Evolutionary conservation across 305 asterid genomes (phyloP), one percentile per base, ranked within the genome.

Genomic region (Rubia occidens): DNA sequence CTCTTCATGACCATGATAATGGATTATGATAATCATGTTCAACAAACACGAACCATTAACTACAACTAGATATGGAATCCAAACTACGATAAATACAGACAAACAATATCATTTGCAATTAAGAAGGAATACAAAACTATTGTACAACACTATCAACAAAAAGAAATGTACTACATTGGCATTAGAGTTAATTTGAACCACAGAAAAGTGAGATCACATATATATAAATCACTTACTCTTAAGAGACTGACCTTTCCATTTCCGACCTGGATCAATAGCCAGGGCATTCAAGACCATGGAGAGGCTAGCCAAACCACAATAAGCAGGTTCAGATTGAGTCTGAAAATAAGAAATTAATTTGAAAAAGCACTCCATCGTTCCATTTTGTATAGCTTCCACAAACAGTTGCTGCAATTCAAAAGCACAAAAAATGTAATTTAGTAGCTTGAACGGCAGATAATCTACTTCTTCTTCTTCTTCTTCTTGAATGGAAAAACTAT

Each of bases 251-350:
- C 99, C 99, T 87, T 94, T 94, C 99, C 99, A 94, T 77, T 88
- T 94, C 84, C 91, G 78, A 69, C 97, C 86, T 2, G 99, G 99
- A 79, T 94, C 99, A 71, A 94, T 89, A 66, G 97, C 86, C 63
- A 94, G 99, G 66, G 99, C 96, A 74, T 94, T 94, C 84, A 91
- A 81, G 74, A 94, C 95, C 99, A 94, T 86, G 40, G 97, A 86
- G 77, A 94, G 93, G 83, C 96, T 91, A 75, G 99, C 97, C 85
- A 94, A 77, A 64, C 99, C 99, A 79, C 99, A 94, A 75, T 84
- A 94, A 66, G 99, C 93, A 77, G 99, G 97, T 79, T 94, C 99
- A 62, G 99, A 94, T 70, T 94, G 99, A 71, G 99, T 94, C 84
- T 94, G 97, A 81, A 94, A 94, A 85, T 85, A 82, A 73, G 99